Conservation (phyloP, 75 land plant genomes). For the Cupressus sempervirens region DNA sequence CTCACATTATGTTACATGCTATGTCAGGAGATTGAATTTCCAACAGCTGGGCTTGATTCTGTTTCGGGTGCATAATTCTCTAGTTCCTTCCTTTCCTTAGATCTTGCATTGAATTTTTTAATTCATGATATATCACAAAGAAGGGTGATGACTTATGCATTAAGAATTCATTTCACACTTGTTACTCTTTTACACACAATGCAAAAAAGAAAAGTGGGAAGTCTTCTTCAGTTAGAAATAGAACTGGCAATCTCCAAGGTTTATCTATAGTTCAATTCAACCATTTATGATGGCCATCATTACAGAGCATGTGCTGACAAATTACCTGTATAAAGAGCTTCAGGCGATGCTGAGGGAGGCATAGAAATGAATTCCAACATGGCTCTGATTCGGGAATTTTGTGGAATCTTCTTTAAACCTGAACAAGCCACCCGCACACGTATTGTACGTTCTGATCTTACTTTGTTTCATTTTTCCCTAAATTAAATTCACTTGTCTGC, state of each 20-base stretch:
- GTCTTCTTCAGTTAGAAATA: not conserved
- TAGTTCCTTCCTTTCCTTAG: not conserved
- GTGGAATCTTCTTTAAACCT: conserved; percentile 45
- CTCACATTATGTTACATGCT: not conserved
- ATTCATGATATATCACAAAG: not conserved
- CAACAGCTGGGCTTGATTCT: conserved; percentile 83
- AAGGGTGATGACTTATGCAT: not conserved
- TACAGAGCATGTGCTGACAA: conserved; percentile 3
- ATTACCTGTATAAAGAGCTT: conserved; percentile 5
- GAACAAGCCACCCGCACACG: conserved; percentile 77
- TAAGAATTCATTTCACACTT: not conserved
- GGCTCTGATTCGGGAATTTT: conserved; percentile 77
- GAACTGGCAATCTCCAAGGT: not conserved
- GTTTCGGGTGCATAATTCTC: conserved; percentile 67
- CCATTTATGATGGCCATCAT: not conserved
- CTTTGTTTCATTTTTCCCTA: not conserved
- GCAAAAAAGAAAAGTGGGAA: not conserved
- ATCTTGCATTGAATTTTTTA: not conserved
- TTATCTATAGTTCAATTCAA: not conserved
- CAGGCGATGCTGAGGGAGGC: conserved; percentile 98
- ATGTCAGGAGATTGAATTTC: conserved; percentile 90
- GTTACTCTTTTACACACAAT: not conserved
- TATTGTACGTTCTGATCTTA: conserved; percentile 44
- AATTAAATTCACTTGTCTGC: not conserved
- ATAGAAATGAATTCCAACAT: conserved; percentile 96